Conservation (phyloP, 495 filamentous ascomycete genomes). For the Neurospora sp. region DNA sequence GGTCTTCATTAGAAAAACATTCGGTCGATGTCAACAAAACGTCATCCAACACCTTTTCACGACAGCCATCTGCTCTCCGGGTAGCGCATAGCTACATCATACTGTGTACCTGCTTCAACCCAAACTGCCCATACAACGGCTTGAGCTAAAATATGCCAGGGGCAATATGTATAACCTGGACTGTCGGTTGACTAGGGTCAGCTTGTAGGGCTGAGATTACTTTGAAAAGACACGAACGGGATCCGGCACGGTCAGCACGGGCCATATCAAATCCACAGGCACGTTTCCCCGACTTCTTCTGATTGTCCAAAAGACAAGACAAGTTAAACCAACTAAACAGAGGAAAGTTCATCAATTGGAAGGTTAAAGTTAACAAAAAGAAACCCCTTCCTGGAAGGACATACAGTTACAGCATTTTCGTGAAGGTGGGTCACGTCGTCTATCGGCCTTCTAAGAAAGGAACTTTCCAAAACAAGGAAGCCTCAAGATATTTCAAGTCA, state of each 20-base stretch:
- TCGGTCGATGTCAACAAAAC: not conserved
- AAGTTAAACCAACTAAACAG: not conserved
- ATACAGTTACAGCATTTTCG: not conserved
- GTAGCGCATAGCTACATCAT: not conserved
- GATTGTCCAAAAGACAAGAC: not conserved
- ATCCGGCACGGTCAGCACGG: not conserved
- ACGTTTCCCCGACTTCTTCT: not conserved
- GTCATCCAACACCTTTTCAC: not conserved
- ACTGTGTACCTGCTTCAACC: not conserved
- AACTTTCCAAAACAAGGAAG: not conserved
- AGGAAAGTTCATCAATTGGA: not conserved
- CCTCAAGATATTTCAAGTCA: not conserved
- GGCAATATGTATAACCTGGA: not conserved
- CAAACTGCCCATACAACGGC: not conserved
- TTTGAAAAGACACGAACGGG: not conserved
- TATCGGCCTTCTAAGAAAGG: not conserved
- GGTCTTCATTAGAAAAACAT: not conserved
- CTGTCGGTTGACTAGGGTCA: not conserved
- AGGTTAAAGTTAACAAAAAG: not conserved
- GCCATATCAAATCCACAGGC: not conserved
- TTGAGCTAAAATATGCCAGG: not conserved
- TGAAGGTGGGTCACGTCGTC: not conserved
- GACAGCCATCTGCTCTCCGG: not conserved
- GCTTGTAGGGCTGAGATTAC: not conserved
- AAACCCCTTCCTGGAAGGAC: not conserved